Base-by-base conservation (phyloP, 257 asterid genomes). In the Agastache rugosa region DNA sequence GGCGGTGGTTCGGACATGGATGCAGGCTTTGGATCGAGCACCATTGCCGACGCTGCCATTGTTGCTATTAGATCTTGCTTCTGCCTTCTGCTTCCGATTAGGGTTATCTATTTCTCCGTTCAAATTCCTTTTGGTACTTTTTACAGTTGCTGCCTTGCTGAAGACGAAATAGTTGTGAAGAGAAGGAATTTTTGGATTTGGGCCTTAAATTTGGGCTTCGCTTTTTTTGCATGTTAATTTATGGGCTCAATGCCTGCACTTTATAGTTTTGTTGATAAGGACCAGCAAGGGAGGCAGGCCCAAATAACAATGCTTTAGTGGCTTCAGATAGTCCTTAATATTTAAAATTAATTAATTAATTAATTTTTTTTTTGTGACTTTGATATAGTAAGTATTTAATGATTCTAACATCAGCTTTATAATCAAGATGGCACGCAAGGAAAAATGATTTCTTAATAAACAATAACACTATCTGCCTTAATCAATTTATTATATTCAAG, bases 41-140 rank as follows among this genome's bases (percentile, higher is more conserved):
- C 50, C 82, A 78, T 76, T 17, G 77, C 78, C 6, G 81, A 71
- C 1, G 74, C 78, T 64, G 80, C 80, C 80, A 76, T 76, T 23
- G 66, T 69, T 11, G 48, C 12, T 59, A 9, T 48, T 25, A 45
- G 65, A 47, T 60, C 23, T 20, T 17, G 80, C 50, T 76, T 60
- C 45, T 37, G 68, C 51, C 34, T 29, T 37, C 2, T 8, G 42
- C 42, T 37, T 59, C 45, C 61, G 60, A 27, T 50, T 68, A 29
- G 62, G 73, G 73, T 29, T 67, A 27, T 27, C 61, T 16, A 56
- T 55, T 23, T 59, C 67, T n/a, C 67, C 1, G 17, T n/a, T 25
- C 19, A 47, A 50, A 42, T 66, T 12, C 53, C 12, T 22, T 63
- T 39, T 20, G 16, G 3, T 41, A 3, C 6, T 45, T n/a, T 37